Conservation (phyloP, 768 basidiomycete genomes). For the Dioszegia crocea region DNA sequence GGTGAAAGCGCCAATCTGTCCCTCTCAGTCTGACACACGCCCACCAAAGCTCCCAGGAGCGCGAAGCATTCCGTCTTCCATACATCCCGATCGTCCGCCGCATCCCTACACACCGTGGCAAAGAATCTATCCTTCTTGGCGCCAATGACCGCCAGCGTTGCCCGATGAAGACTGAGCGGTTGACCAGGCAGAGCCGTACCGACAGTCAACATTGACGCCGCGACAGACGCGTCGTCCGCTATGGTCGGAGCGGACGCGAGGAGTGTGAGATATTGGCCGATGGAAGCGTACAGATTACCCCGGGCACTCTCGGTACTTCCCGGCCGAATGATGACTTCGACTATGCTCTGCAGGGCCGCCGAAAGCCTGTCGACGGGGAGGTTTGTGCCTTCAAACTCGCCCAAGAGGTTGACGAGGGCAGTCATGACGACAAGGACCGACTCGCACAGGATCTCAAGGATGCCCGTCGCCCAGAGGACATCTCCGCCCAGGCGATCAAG, state of each 20-base stretch:
- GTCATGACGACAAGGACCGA: slow-evolving; percentile 75
- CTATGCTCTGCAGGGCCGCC: slow-evolving; percentile 65
- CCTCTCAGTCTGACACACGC: slow-evolving; percentile 67
- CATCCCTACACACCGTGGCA: slow-evolving; percentile 73
- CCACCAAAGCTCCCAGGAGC: slow-evolving; percentile 73
- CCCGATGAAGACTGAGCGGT: slow-evolving; percentile 52
- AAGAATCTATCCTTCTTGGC: slow-evolving; percentile 68
- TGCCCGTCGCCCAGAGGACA: slow-evolving; percentile 58
- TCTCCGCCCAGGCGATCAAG: slow-evolving; percentile 65
- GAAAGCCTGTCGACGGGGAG: slow-evolving; percentile 76
- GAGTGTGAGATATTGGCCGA: slow-evolving; percentile 87
- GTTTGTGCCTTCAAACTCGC: slow-evolving; percentile 44
- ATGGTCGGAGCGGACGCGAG: slow-evolving; percentile 42
- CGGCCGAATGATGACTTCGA: slow-evolving; percentile 71
- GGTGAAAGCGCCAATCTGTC: slow-evolving; percentile 53
- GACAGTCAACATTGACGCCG: slow-evolving; percentile 25
- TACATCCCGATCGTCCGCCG: slow-evolving; percentile 88
- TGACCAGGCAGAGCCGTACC: not conserved
- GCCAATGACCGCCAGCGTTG: slow-evolving; percentile 66
- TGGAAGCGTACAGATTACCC: slow-evolving; percentile 87
- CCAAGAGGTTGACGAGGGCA: slow-evolving; percentile 59
- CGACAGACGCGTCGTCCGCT: slow-evolving; percentile 29
- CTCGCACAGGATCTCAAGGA: slow-evolving; percentile 78
- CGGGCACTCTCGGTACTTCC: slow-evolving; percentile 79
- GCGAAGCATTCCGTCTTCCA: slow-evolving; percentile 97